Evolutionary conservation across 2,329 filamentous ascomycete genomes (phyloP).

Genomic region (Trichoderma koningii): DNA sequence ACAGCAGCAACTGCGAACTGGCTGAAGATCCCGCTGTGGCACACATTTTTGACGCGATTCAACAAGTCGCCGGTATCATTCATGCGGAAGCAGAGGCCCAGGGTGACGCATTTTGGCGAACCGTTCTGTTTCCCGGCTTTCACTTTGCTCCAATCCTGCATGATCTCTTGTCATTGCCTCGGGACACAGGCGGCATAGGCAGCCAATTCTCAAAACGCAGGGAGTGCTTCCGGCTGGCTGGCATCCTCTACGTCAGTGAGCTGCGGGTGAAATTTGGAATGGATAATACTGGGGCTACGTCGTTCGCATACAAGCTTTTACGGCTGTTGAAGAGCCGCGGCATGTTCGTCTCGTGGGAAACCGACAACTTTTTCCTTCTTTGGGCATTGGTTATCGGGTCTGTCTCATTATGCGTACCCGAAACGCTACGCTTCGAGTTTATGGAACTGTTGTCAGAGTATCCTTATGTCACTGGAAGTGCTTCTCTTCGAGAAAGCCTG

Average conservation of each 20-base stretch:
- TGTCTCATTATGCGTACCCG: constrained; percentile 13
- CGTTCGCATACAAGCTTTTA: constrained; percentile 8
- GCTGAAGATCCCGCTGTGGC: background rate
- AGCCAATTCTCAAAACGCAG: background rate
- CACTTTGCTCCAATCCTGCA: constrained; percentile 9
- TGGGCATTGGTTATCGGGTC: constrained; percentile 8
- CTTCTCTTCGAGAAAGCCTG: background rate
- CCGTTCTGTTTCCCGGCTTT: constrained; percentile 12
- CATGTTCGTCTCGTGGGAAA: background rate
- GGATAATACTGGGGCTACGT: constrained; percentile 13
- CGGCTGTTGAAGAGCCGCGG: background rate
- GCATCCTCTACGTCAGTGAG: constrained; percentile 9
- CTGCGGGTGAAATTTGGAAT: constrained; percentile 15
- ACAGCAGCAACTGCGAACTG: background rate
- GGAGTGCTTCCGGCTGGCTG: constrained; percentile 18
- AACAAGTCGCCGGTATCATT: constrained; percentile 4
- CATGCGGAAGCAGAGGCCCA: background rate
- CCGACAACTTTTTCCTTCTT: constrained; percentile 1
- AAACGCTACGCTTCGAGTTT: constrained; percentile 13
- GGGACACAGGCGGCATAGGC: background rate
- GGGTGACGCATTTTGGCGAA: constrained; percentile 11
- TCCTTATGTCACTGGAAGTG: background rate
- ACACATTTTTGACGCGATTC: constrained; percentile 5
- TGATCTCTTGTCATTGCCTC: constrained; percentile 16
- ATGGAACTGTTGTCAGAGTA: constrained; percentile 12